Percentiles rank a stretch among this genome's conserved stretches.
Evolutionary conservation across 257 asterid genomes (phyloP).

Genomic region (Gynochthodes officinalis): DNA sequence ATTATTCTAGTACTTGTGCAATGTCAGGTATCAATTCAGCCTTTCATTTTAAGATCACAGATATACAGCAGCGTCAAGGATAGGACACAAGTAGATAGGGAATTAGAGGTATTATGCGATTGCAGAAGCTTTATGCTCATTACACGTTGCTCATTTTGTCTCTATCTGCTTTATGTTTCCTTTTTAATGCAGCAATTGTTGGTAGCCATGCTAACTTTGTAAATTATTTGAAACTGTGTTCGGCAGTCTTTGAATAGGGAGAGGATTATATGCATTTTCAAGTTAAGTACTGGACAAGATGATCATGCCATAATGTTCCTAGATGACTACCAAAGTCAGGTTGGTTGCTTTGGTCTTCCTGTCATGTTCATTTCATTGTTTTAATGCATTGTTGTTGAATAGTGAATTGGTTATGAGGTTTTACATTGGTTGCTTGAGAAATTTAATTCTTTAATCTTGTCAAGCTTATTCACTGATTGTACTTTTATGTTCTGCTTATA

Average conservation of each 20-base stretch:
- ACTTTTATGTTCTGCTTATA: not conserved
- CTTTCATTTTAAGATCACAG: conserved; percentile 80
- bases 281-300: conserved; percentile 88
- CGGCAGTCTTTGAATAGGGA: conserved; percentile 80
- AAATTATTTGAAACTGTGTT: conserved; percentile 4
- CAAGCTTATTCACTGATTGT: not conserved
- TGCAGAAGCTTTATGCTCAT: not conserved
- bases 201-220: not conserved
- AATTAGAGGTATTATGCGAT: conserved; percentile 63
- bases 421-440: not conserved
- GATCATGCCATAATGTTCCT: conserved; percentile 90
- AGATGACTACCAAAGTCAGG: conserved; percentile 85
- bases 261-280: conserved; percentile 63
- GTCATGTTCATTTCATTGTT: not conserved
- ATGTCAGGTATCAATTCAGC: conserved; percentile 71
- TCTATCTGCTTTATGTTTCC: not conserved
- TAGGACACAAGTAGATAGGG: conserved; percentile 97
- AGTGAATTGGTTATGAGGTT: not conserved
- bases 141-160: not conserved
- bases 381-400: not conserved
- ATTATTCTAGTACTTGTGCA: conserved; percentile 1
- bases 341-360: conserved; percentile 25
- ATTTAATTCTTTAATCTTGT: not conserved
- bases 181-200: not conserved
- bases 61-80: conserved; percentile 89